These are phyloP conservation scores for Vitis hybrid DNA, from an alignment of 177 flowering plant species.

Conservation along the genomic window DNA sequence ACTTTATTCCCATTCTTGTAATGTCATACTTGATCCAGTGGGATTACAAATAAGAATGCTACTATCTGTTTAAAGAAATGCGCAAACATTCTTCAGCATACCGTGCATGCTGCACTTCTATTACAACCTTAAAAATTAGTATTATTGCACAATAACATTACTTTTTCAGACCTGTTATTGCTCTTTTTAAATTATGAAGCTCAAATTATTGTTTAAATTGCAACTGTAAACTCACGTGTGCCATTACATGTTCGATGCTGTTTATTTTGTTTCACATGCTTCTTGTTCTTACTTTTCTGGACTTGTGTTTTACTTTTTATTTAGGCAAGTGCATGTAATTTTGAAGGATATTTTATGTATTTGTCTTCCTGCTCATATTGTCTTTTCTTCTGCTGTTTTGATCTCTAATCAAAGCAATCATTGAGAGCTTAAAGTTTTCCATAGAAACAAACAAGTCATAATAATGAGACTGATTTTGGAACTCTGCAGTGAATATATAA, in stretches of 20 bases:
- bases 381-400: too few species aligned
- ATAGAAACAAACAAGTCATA: background rate
- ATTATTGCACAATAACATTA: background rate
- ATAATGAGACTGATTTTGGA: constrained; percentile 7
- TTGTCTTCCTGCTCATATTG: too few species aligned
- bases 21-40: background rate
- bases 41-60: background rate
- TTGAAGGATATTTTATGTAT: too few species aligned
- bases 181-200: background rate
- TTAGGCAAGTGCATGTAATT: background rate
- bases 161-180: background rate
- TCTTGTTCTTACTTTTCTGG: background rate
- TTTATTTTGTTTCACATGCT: too few species aligned
- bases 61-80: background rate
- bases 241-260: too few species aligned
- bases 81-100: background rate
- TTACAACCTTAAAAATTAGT: background rate
- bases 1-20: background rate
- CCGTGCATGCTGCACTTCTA: background rate
- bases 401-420: too few species aligned
- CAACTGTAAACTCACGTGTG: too few species aligned
- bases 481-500: constrained; percentile 86
- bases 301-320: constrained; percentile 1
- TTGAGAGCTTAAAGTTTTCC: too few species aligned
- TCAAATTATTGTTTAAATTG: background rate